phyloP scores from a whole-genome alignment of 768 basidiomycete genomes.

The Lentinula guzmanii region DNA sequence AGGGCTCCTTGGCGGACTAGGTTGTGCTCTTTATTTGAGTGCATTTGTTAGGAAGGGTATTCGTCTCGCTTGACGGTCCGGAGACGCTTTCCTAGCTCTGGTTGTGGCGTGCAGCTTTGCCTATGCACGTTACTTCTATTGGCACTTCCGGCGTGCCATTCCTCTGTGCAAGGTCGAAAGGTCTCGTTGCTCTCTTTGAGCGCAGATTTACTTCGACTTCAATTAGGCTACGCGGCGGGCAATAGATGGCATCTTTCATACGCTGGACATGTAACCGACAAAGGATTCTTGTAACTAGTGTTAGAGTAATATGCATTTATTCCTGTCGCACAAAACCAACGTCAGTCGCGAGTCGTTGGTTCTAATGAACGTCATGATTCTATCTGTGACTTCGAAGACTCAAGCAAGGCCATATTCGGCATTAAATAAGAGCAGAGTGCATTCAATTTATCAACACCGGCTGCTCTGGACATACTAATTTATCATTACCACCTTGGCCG shows the following conservation, averaged over 20 bases:
- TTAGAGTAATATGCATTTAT: neutral
- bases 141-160: constrained; percentile 4
- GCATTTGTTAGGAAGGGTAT: neutral
- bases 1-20: neutral
- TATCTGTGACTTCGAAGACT: neutral
- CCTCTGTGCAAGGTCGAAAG: neutral
- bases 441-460: no score
- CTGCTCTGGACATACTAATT: no score
- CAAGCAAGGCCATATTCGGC: no score
- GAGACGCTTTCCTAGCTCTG: neutral
- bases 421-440: no score
- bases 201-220: neutral
- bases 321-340: neutral
- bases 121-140: neutral
- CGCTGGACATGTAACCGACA: neutral
- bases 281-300: neutral
- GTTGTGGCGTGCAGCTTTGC: neutral
- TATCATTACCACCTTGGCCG: no score
- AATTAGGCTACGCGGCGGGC: neutral
- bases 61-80: constrained; percentile 5
- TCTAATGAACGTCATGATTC: neutral
- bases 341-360: neutral
- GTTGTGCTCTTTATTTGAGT: neutral
- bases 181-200: neutral
- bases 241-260: neutral